Evolutionary conservation across 164 flowering plant species (phyloP).

Genomic region (Vitis riparia): DNA sequence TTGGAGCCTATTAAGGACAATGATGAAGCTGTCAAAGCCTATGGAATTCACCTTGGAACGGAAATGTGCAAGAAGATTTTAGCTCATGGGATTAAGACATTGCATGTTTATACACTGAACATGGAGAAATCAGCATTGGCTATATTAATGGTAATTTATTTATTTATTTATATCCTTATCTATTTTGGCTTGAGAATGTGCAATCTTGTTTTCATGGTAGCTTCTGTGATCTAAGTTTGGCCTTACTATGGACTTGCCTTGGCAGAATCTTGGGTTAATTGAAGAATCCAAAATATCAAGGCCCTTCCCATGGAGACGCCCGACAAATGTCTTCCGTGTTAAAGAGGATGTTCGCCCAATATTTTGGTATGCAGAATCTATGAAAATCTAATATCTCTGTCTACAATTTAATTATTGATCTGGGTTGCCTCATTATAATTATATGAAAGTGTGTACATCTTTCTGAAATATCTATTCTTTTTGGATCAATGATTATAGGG

Average conservation of each 20-base stretch:
- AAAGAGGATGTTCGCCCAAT: conserved; percentile 96
- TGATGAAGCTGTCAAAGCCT: conserved; percentile 91
- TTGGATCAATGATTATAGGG: conserved; percentile 46
- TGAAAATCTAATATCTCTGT: too few relatives aligned
- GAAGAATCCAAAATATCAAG: conserved; percentile 85
- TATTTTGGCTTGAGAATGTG: not conserved
- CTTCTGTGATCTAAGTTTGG: too few relatives aligned
- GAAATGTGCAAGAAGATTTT: conserved; percentile 98
- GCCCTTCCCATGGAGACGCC: conserved; percentile 90
- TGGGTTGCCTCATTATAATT: too few relatives aligned
- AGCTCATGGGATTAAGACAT: conserved; percentile 77
- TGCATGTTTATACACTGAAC: conserved; percentile 95
- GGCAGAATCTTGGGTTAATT: conserved; percentile 92
- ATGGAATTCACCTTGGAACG: conserved; percentile 93
- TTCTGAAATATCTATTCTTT: conserved; percentile 2
- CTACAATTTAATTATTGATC: too few relatives aligned
- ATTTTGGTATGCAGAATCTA: conserved; percentile 63
- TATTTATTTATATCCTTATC: conserved; percentile 12
- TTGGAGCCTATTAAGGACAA: conserved; percentile 96
- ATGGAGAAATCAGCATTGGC: conserved; percentile 95
- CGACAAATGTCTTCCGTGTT: conserved; percentile 74
- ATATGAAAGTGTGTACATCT: not conserved
- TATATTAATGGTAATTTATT: conserved; percentile 68
- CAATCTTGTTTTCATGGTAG: too few relatives aligned
- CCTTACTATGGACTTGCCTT: not conserved